phyloP scores from a whole-genome alignment of 495 filamentous ascomycete species.

The Achaetomiella virescens region DNA sequence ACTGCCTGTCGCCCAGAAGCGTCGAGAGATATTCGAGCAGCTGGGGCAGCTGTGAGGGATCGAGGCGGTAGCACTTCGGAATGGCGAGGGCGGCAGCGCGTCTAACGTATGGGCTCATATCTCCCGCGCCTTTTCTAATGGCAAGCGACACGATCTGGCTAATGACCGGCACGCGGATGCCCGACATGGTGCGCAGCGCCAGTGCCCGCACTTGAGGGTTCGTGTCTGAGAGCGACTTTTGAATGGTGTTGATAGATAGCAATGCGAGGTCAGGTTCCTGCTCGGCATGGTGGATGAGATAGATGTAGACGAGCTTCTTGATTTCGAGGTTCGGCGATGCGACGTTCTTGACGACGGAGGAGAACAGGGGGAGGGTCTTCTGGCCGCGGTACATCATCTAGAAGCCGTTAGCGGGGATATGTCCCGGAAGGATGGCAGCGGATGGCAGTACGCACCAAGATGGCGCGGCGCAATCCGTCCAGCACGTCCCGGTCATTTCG shows the following conservation, averaged over 20 bases:
- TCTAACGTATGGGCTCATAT: slow-evolving; percentile 91
- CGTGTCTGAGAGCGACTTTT: slow-evolving; percentile 88
- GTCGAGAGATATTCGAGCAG: slow-evolving; percentile 70
- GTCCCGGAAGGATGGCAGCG: neutral
- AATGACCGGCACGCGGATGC: slow-evolving; percentile 95
- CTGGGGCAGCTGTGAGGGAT: slow-evolving; percentile 78
- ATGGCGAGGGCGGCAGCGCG: slow-evolving; percentile 93
- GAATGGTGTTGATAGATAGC: slow-evolving; percentile 95
- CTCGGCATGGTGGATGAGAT: slow-evolving; percentile 91
- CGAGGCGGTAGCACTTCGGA: slow-evolving; percentile 92
- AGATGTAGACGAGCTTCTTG: slow-evolving; percentile 97
- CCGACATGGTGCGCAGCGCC: slow-evolving; percentile 90
- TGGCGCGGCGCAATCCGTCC: slow-evolving; percentile 84
- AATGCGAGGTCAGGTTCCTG: slow-evolving; percentile 90
- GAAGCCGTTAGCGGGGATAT: slow-evolving; percentile 19
- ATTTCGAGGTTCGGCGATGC: slow-evolving; percentile 86
- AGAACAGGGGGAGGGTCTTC: slow-evolving; percentile 81
- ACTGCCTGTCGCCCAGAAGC: slow-evolving; percentile 83
- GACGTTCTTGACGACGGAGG: slow-evolving; percentile 92
- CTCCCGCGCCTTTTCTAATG: slow-evolving; percentile 83
- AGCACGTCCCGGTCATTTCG: slow-evolving; percentile 88
- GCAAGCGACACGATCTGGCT: slow-evolving; percentile 95
- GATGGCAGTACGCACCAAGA: slow-evolving; percentile 56
- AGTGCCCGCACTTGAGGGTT: slow-evolving; percentile 87
- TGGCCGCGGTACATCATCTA: slow-evolving; percentile 91